Conservation (phyloP, 2,329 filamentous ascomycete species). For the Fusarium sp. region DNA sequence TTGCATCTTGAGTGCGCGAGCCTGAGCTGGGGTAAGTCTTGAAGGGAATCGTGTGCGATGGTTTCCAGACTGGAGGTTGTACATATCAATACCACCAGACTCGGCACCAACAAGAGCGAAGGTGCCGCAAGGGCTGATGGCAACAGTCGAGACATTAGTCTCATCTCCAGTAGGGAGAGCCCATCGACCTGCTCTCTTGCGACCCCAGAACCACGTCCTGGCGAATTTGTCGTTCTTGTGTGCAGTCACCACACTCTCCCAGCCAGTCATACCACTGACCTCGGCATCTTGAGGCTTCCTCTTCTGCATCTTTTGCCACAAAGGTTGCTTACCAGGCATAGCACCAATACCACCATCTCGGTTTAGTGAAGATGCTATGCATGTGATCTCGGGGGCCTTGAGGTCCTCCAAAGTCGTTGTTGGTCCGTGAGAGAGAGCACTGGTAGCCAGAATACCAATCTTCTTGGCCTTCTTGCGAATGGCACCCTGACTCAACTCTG, state of each 20-base stretch:
- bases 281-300: slow-evolving; percentile 75
- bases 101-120: slow-evolving; percentile 92
- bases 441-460: slow-evolving; percentile 74
- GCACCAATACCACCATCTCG: slow-evolving; percentile 94
- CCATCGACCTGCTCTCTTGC: slow-evolving; percentile 93
- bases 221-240: slow-evolving; percentile 87
- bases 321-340: slow-evolving; percentile 78
- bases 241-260: slow-evolving; percentile 96
- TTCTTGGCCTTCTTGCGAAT: slow-evolving; percentile 92
- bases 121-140: slow-evolving; percentile 91
- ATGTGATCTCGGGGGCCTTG: slow-evolving; percentile 92
- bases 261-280: slow-evolving; percentile 83
- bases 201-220: slow-evolving; percentile 98
- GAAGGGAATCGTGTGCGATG: slow-evolving; percentile 91
- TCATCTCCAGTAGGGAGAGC: slow-evolving; percentile 88
- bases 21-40: slow-evolving; percentile 79
- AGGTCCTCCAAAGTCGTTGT: slow-evolving; percentile 77
- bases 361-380: slow-evolving; percentile 91
- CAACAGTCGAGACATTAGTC: slow-evolving; percentile 84
- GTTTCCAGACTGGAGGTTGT: slow-evolving; percentile 92
- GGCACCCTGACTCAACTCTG: slow-evolving; percentile 91
- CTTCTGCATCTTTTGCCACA: slow-evolving; percentile 84
- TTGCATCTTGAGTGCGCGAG: slow-evolving; percentile 77
- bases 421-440: slow-evolving; percentile 67
- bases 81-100: slow-evolving; percentile 89